Evolutionary conservation across 331 rosid species (phyloP).

Genomic region (Phaseolus coccineus): DNA sequence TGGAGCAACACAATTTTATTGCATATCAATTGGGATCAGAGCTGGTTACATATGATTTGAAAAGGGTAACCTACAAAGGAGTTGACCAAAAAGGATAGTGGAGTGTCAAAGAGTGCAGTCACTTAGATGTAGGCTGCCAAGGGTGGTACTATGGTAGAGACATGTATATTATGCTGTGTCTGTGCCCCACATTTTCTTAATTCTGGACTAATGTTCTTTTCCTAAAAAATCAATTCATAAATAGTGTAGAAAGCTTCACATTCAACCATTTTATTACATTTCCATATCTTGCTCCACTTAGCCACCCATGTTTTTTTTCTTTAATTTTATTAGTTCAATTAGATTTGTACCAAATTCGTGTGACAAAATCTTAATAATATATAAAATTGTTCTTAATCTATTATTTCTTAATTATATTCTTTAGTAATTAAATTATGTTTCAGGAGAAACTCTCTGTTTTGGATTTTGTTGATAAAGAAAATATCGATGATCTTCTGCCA

Average conservation of each 20-base stretch:
- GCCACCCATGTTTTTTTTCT: neutral
- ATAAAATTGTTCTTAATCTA: slow-evolving; percentile 3
- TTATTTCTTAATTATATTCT: slow-evolving; percentile 3
- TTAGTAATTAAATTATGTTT: slow-evolving; percentile 40
- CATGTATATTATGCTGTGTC: neutral
- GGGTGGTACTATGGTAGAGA: neutral
- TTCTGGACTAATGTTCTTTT: slow-evolving; percentile 11
- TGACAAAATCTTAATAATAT: neutral
- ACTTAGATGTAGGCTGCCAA: neutral
- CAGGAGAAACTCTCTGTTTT: slow-evolving; percentile 70
- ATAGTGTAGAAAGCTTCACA: neutral
- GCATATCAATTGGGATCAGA: no score
- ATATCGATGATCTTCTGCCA: slow-evolving; percentile 58
- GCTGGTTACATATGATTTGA: no score
- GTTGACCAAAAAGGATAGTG: neutral
- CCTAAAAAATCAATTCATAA: neutral
- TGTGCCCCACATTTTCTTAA: neutral
- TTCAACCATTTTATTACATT: neutral
- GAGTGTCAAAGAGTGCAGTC: neutral
- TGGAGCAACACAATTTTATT: neutral
- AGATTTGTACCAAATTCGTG: neutral
- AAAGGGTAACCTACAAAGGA: no score
- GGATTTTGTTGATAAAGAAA: slow-evolving; percentile 79
- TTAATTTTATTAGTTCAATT: neutral
- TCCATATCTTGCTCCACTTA: neutral